These are phyloP conservation scores for Artemisia tridentata DNA, from an alignment of 129 eudicot genomes.

Conservation along the genomic window DNA sequence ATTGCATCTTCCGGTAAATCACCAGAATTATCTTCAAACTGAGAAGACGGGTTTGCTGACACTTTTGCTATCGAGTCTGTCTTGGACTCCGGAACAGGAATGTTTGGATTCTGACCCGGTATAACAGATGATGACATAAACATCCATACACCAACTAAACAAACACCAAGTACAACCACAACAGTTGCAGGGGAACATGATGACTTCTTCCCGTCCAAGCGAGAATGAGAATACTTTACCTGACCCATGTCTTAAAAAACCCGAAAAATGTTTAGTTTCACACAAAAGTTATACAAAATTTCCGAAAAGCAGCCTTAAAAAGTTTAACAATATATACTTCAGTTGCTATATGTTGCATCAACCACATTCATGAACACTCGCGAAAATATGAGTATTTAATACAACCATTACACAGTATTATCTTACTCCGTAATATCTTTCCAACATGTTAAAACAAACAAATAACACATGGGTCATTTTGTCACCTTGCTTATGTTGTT, in stretches of 20 bases:
- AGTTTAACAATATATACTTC: too few relatives aligned
- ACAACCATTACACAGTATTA: too few relatives aligned
- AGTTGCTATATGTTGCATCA: too few relatives aligned
- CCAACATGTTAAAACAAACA: too few relatives aligned
- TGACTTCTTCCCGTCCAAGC: slow-evolving; percentile 48
- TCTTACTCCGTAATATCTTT: too few relatives aligned
- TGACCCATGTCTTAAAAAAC: slow-evolving; percentile 29
- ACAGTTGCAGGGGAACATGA: slow-evolving; percentile 37
- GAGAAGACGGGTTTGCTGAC: slow-evolving; percentile 27
- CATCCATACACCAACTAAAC: slow-evolving; percentile 52
- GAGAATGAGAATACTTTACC: slow-evolving; percentile 31
- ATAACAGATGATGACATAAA: slow-evolving; percentile 34
- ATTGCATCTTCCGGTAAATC: slow-evolving; percentile 41
- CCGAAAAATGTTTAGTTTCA: too few relatives aligned
- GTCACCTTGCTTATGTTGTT: too few relatives aligned
- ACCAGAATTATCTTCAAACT: slow-evolving; percentile 51
- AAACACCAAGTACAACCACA: slow-evolving; percentile 28
- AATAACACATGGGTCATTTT: too few relatives aligned
- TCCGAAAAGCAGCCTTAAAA: too few relatives aligned
- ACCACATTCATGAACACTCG: too few relatives aligned
- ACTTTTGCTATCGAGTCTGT: slow-evolving; percentile 28
- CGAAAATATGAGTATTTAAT: too few relatives aligned
- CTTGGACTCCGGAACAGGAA: slow-evolving; percentile 25
- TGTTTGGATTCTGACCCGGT: slow-evolving; percentile 31
- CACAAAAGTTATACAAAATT: too few relatives aligned